Base-by-base conservation (phyloP, 306 rosid genomes). In the Heteromeles arbutifolia region DNA sequence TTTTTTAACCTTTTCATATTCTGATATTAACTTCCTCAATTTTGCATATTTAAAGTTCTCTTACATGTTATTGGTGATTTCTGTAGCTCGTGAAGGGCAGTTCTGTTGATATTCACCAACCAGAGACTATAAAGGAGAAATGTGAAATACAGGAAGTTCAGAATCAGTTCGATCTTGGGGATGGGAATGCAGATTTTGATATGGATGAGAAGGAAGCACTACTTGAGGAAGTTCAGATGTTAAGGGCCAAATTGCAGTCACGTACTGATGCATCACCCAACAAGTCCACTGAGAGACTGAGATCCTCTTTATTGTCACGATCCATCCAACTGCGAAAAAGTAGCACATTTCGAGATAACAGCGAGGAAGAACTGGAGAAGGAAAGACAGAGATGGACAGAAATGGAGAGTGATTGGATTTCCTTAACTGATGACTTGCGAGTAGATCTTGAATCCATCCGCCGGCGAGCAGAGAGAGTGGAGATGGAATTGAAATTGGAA, bases 341-440 rank as follows among this genome's bases (percentile, higher is more conserved):
- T 43, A 77, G 81, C 70, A 70, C 79, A 41, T 80, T 64, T 73
- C 85, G 53, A 50, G 83, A 78, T 69, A 76, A 57, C 76, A 79
- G 79, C 6, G 82, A 79, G 50, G 97, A 90, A 75, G 99, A 95
- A 67, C 85, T 89, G 28, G 93, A 90, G 77, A 84, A 56, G 69
- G 99, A 95, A 86, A 86, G 97, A 81, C 70, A 92, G 76, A 87
- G 90, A 78, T 95, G 99, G 99, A 90, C 90, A 24, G 97, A 95
- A 85, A 90, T 95, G 97, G 99, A 95, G 85, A 90, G 99, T 52
- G 97, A 95, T 61, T 90, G 99, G 99, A 95, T 95, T 77, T 92
- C 92, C 63, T 85, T 95, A 45, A 95, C 99, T 29, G 99, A 95
- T 71, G 99, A 92, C 74, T 87, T 92, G 68, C 84, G 98, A 78